Evolutionary conservation across 1,284 basidiomycete species (phyloP).

Genomic region (Volvariella surrecta): DNA sequence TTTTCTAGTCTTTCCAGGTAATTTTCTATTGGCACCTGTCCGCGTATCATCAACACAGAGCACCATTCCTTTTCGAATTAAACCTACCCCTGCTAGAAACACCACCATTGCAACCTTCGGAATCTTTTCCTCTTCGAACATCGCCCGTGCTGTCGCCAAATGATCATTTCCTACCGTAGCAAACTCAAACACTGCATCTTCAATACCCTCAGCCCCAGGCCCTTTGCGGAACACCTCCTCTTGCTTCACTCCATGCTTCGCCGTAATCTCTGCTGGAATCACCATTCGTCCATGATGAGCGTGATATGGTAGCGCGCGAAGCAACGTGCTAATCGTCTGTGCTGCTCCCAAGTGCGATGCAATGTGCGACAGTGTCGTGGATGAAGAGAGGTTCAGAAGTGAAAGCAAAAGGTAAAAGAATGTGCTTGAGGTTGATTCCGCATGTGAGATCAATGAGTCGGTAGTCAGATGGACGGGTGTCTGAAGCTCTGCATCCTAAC

Average conservation of each 20-base stretch:
- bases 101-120: constrained; percentile 65
- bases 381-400: constrained; percentile 55
- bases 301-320: constrained; percentile 75
- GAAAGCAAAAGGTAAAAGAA: constrained; percentile 76
- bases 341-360: constrained; percentile 73
- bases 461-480: constrained; percentile 62
- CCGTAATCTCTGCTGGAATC: constrained; percentile 80
- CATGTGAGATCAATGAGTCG: constrained; percentile 63
- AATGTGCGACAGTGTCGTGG: constrained; percentile 59
- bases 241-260: constrained; percentile 74
- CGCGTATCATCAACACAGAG: constrained; percentile 7
- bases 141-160: constrained; percentile 73
- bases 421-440: constrained; percentile 75
- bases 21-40: constrained; percentile 65
- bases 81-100: constrained; percentile 70
- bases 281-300: constrained; percentile 67
- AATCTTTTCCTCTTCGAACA: constrained; percentile 51
- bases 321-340: constrained; percentile 62
- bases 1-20: constrained; percentile 73
- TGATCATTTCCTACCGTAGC: constrained; percentile 90
- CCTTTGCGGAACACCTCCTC: constrained; percentile 81
- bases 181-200: constrained; percentile 81
- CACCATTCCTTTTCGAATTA: constrained; percentile 9
- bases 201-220: constrained; percentile 50
- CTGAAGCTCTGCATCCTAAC: constrained; percentile 68